Evolutionary conservation across 768 basidiomycete genomes (phyloP), one percentile per base, ranked within the genome.

Genomic region (Russula virescens): DNA sequence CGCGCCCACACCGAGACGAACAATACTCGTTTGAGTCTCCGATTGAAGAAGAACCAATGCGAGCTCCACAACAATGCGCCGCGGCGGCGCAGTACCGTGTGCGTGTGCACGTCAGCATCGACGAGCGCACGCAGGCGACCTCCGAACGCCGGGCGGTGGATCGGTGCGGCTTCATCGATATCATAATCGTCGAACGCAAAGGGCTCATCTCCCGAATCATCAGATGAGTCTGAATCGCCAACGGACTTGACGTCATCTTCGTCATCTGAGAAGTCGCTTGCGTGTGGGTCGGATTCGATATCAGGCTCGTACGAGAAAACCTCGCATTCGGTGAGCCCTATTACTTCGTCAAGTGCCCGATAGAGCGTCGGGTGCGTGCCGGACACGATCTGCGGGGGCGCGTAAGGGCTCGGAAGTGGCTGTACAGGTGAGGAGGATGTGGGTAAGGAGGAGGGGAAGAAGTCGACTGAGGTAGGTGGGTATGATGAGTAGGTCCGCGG

Each of bases 21-120:
- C 59, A 98, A 75, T 69, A 98, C 84, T 23, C 95, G 86, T 77
- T 95, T 97, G 75, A 86, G 77, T 78, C 93, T 95, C 70, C 88
- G 83, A 79, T 94, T 96, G 69, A 93, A 78, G 78, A 98, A 96
- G 80, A 98, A 98, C 88, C 93, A 96, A 73, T 96, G 92, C 13
- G 91, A 92, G 38, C 91, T 94, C 95, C 95, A 98, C 8, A 98
- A 80, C 61, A 98, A 76, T 5, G 92, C 88, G 19, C 92, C 91
- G 21, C 84, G 81, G 65, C 86, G 71, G 31, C 75, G 82, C 70
- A 81, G 83, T 57, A 82, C 69, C 21, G 58, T 59, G 82, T 76
- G 66, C 78, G 78, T 56, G 49, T 50, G 67, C 35, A 77, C 66
- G 53, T 78, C 76, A 60, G 78, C 75, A 23, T 78, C 69, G 45